These are phyloP conservation scores for Penicillium macrosclerotiorum DNA, from an alignment of 495 filamentous ascomycete genomes.

Conservation along the genomic window DNA sequence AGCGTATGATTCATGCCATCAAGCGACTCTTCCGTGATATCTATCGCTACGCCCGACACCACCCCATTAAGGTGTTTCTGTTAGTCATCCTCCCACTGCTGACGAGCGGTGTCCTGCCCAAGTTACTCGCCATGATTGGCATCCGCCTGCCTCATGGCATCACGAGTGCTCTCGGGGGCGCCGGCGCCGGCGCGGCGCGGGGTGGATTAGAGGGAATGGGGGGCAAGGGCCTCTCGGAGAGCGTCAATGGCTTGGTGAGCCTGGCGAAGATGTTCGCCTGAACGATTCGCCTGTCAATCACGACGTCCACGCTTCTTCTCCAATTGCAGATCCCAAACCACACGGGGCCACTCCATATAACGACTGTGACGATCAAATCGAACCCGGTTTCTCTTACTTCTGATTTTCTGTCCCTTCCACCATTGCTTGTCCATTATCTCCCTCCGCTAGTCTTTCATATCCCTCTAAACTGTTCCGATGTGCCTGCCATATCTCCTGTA, in stretches of 20 bases:
- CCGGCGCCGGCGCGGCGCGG: slow-evolving; percentile 32
- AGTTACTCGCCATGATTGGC: slow-evolving; percentile 70
- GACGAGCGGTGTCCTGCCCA: slow-evolving; percentile 73
- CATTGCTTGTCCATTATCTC: no score
- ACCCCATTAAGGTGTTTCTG: slow-evolving; percentile 82
- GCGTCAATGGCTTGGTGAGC: slow-evolving; percentile 51
- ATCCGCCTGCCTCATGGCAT: slow-evolving; percentile 64
- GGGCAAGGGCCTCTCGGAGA: slow-evolving; percentile 37
- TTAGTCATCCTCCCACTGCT: slow-evolving; percentile 81
- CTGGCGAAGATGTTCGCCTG: slow-evolving; percentile 66
- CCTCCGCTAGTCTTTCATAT: slow-evolving; percentile 1
- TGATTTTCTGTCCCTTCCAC: no score
- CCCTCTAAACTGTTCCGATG: neutral
- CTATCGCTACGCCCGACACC: slow-evolving; percentile 67
- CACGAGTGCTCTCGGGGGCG: slow-evolving; percentile 51
- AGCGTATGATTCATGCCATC: slow-evolving; percentile 65
- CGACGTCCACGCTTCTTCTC: no score
- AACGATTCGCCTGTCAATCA: neutral
- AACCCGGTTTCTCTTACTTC: no score
- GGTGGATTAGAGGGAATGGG: slow-evolving; percentile 23
- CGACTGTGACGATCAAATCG: slow-evolving; percentile 23
- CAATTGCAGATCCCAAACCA: no score
- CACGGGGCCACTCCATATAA: slow-evolving; percentile 12
- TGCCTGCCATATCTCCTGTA: slow-evolving; percentile 7
- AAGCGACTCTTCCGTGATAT: slow-evolving; percentile 72